Evolutionary conservation across 768 basidiomycete genomes (phyloP).

Genomic region (Galerina marginata): DNA sequence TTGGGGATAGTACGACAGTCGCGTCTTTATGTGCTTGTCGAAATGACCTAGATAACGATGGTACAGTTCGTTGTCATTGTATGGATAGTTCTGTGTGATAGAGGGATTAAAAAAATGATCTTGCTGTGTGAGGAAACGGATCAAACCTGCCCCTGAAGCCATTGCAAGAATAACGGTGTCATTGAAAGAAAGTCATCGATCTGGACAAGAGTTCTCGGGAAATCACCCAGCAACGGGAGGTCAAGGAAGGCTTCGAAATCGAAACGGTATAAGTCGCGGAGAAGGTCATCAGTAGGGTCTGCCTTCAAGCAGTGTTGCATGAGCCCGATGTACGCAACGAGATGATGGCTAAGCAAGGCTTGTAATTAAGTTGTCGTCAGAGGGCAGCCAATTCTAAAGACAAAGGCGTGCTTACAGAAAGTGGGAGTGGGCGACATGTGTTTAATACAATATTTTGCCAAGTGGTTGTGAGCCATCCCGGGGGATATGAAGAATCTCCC

Average conservation of each 20-base stretch:
- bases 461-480: not conserved
- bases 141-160: not conserved
- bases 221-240: not conserved
- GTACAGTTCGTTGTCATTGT: not conserved
- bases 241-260: not conserved
- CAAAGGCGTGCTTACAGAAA: not conserved
- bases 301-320: not conserved
- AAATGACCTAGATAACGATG: not conserved
- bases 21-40: not conserved
- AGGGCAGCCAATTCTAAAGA: not conserved
- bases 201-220: not conserved
- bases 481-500: not conserved
- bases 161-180: not conserved
- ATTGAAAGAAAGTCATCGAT: not conserved
- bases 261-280: not conserved
- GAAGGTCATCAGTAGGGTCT: not conserved
- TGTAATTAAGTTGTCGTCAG: not conserved
- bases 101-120: too few species aligned
- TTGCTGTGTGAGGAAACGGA: too few species aligned
- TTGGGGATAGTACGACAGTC: not conserved
- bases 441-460: not conserved
- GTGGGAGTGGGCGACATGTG: not conserved
- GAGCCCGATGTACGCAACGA: not conserved
- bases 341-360: not conserved
- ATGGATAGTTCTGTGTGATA: not conserved